Evolutionary conservation across 768 basidiomycete genomes (phyloP), one percentile per base, ranked within the genome.

Genomic region (Cyathus striatus): DNA sequence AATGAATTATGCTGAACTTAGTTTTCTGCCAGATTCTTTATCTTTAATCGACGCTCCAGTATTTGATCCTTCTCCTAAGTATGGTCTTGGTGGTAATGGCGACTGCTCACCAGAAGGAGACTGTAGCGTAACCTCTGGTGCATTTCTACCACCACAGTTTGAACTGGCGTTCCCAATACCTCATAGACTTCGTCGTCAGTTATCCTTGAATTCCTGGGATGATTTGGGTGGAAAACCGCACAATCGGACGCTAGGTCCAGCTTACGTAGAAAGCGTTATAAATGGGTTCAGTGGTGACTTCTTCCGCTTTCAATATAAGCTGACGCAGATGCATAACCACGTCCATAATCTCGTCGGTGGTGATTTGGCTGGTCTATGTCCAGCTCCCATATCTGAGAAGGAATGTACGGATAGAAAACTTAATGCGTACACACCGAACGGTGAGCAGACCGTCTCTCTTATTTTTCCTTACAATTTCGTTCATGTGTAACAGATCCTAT

Each of bases 321-420:
- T 50, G 42, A 41, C 47, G 14, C 20, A 40, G 23, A 47, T 50
- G 25, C 49, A 50, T 35, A 34, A 46, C 20, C 45, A 47, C 24
- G 20, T 50, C 4, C 49, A 50, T 35, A 50, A 50, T 34, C 47
- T 50, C 37, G 42, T 50, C 17, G 49, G 49, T 6, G 49, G 49
- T 6, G 49, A 50, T 30, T 23, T 50, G 46, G 41, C 42, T 21
- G 49, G 49, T 23, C 36, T 35, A 17, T 50, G 49, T 38, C 49
- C 49, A 12, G 17, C 36, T 18, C 17, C 36, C 14, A 38, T 38
- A 12, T 10, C 12, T 38, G 36, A 30, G 2, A n/a, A n/a, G n/a
- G 27, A 30, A 16, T 30, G 27, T 16, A 10, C 10, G 27, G n/a
- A n/a, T n/a, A n/a, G n/a, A n/a, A n/a, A n/a, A n/a, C n/a, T n/a